Conservation (phyloP, 2,329 filamentous ascomycete genomes). For the Herpotrichia juniperi region DNA sequence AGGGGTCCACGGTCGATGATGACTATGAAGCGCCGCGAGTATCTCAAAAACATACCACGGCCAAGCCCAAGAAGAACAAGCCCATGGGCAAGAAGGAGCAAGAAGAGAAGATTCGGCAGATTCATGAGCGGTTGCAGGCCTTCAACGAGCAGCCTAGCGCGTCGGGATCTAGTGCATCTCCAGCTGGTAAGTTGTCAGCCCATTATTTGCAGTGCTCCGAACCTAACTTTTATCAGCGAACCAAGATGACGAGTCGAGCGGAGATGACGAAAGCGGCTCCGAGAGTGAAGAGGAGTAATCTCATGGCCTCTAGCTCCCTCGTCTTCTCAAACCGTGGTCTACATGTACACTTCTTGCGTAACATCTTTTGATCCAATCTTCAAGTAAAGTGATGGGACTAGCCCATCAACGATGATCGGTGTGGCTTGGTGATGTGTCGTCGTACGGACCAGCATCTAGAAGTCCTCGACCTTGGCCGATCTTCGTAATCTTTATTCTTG, state of each 20-base stretch:
- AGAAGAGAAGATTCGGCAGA: slow-evolving; percentile 68
- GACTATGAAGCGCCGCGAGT: slow-evolving; percentile 54
- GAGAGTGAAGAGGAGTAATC: slow-evolving; percentile 56
- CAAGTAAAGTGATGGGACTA: background rate
- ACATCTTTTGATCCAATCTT: background rate
- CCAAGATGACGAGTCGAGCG: slow-evolving; percentile 56
- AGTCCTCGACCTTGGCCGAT: background rate
- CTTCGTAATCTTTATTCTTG: background rate
- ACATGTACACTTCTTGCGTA: background rate
- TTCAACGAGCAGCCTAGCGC: slow-evolving; percentile 41
- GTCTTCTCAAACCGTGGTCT: background rate
- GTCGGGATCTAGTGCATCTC: slow-evolving; percentile 54
- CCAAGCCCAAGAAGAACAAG: slow-evolving; percentile 73
- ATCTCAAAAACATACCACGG: slow-evolving; percentile 40
- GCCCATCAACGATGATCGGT: background rate
- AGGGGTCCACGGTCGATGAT: slow-evolving; percentile 52
- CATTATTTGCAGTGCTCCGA: background rate
- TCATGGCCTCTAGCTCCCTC: background rate
- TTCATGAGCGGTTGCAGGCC: slow-evolving; percentile 62
- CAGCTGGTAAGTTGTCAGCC: slow-evolving; percentile 42
- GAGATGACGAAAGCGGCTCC: slow-evolving; percentile 59
- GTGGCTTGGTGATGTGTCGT: background rate
- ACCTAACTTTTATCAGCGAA: slow-evolving; percentile 19
- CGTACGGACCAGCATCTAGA: background rate
- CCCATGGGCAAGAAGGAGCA: slow-evolving; percentile 77